Evolutionary conservation across 2,329 filamentous ascomycete genomes (phyloP).

Genomic region (Moelleriella libera): DNA sequence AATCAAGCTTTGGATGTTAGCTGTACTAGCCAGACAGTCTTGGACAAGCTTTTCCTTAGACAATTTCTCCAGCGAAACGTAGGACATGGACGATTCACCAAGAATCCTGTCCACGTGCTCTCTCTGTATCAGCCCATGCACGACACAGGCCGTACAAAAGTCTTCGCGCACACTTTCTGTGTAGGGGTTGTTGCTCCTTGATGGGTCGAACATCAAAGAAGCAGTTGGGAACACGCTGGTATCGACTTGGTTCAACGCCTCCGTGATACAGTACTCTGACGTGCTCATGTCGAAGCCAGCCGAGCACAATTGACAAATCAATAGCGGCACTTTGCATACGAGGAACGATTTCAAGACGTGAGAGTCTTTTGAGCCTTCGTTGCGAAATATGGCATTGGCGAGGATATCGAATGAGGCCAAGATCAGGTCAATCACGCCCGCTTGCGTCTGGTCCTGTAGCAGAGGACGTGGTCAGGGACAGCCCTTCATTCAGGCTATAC

Average conservation of each 20-base stretch:
- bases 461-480: slow-evolving; percentile 4
- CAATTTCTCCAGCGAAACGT: slow-evolving; percentile 58
- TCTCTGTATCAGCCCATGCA: slow-evolving; percentile 73
- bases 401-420: slow-evolving; percentile 81
- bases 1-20: slow-evolving; percentile 62
- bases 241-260: slow-evolving; percentile 69
- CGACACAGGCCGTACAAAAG: slow-evolving; percentile 80
- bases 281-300: slow-evolving; percentile 55
- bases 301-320: slow-evolving; percentile 38
- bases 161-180: slow-evolving; percentile 50
- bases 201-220: slow-evolving; percentile 44
- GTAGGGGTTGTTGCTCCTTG: slow-evolving; percentile 41
- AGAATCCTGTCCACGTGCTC: slow-evolving; percentile 66
- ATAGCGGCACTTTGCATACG: slow-evolving; percentile 49
- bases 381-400: slow-evolving; percentile 68
- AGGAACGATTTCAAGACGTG: slow-evolving; percentile 77
- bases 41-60: slow-evolving; percentile 65
- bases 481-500: not conserved
- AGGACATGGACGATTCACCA: slow-evolving; percentile 72
- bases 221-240: slow-evolving; percentile 58
- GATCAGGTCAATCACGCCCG: slow-evolving; percentile 68
- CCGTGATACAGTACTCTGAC: slow-evolving; percentile 50
- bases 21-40: slow-evolving; percentile 63
- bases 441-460: slow-evolving; percentile 57
- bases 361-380: slow-evolving; percentile 41